Evolutionary conservation across 305 asterid species (phyloP), one percentile per base, ranked within the genome.

Genomic region (Ilex paraguariensis): DNA sequence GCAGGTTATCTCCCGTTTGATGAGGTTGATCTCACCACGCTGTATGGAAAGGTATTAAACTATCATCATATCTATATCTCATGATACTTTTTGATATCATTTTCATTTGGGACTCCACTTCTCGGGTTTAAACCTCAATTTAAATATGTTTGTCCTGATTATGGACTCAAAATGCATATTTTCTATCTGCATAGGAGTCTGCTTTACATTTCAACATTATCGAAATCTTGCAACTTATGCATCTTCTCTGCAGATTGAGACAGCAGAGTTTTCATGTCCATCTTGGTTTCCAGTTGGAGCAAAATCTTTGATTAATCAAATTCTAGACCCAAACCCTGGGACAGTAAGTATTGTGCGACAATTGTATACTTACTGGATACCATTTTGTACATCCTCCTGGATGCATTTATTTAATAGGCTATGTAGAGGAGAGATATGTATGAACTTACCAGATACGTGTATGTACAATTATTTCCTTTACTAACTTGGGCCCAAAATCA

Each of bases 1-100:
- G 95, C 97, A 56, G 99, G 99, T 57, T 90, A 86, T 81, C 90
- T 94, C 63, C 99, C 99, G 60, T 94, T 94, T 79, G 99, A 94
- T 77, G 97, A 94, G 82, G 83, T 94, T 70, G 99, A 90, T 80
- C 86, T 94, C 66, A 90, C 95, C 39, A 88, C 97, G n/a, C 78
- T 94, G 72, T 94, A 94, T 50, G 92, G 91, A 56, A 90, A 94
- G 97, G 99, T 90, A 86, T 54, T 66, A 17, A 62, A 33, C 66
- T 53, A 1, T 63, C 66, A 45, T 62, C 53, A 60, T 62, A 12
- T 31, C 42, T 36, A 36, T 4, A 21, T 21, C 28, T 21, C 28
- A 21, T 21, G 28, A 21, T 21, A 21, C 28, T 21, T 21, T 21
- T 21, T 21, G 28, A 21, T 21, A 66, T 56, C 57, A 65, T 67